A percentile compares a stretch with the other conserved stretches of the same genome.
Conservation (phyloP, 2,329 filamentous ascomycete genomes). For the Hirsutella rhossiliensis region DNA sequence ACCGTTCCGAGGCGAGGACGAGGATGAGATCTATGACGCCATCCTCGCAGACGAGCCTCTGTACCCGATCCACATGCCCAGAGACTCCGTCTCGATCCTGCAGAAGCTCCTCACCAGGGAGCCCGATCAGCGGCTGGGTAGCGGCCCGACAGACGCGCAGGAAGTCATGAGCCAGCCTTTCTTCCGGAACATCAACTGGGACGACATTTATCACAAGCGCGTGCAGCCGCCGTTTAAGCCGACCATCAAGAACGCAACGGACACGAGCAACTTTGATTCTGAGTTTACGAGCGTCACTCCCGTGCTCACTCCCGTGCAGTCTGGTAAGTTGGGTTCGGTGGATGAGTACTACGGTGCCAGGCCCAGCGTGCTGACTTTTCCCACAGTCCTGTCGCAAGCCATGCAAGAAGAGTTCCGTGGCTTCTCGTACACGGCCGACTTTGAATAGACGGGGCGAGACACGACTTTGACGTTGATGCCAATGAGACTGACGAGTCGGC, state of each 20-base stretch:
- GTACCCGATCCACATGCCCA: conserved; percentile 97
- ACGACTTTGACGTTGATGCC: neutral
- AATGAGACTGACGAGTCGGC: neutral
- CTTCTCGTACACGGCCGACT: conserved; percentile 94
- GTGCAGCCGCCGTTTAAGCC: conserved; percentile 83
- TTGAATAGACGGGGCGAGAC: conserved; percentile 43
- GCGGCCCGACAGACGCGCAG: conserved; percentile 91
- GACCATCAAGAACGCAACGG: conserved; percentile 78
- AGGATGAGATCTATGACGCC: conserved; percentile 98
- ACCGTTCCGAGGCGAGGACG: conserved; percentile 95
- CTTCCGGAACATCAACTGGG: conserved; percentile 97
- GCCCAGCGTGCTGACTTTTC: conserved; percentile 12
- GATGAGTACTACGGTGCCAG: neutral
- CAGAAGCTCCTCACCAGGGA: conserved; percentile 95
- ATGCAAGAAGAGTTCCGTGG: conserved; percentile 99
- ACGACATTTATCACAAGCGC: conserved; percentile 94
- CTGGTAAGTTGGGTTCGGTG: conserved; percentile 52
- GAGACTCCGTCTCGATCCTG: conserved; percentile 92
- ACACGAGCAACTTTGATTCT: conserved; percentile 99
- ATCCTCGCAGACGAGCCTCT: conserved; percentile 95
- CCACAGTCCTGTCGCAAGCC: conserved; percentile 78
- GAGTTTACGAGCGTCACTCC: conserved; percentile 98
- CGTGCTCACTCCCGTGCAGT: conserved; percentile 92
- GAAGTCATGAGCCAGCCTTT: conserved; percentile 99
- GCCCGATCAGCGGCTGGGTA: conserved; percentile 83